phyloP scores from a whole-genome alignment of 257 asterid species.

The Nicotiana benthamiana region DNA sequence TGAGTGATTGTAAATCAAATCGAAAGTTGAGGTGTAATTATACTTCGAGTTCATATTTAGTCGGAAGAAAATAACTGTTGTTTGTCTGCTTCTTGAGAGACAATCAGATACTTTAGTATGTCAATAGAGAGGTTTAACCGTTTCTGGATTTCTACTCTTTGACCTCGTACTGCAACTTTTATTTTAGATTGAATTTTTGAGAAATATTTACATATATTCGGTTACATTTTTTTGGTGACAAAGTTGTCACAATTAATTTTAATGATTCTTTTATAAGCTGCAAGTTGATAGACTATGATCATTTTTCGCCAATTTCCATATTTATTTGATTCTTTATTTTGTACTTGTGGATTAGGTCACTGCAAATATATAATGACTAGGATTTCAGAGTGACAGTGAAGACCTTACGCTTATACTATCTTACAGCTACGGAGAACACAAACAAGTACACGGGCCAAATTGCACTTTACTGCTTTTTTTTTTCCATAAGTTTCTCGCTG shows the following conservation, averaged over 20 bases:
- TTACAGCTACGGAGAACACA: not conserved
- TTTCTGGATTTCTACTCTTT: not conserved
- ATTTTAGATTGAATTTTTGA: not conserved
- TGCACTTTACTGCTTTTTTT: not conserved
- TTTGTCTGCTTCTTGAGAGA: too few relatives aligned
- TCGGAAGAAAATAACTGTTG: not conserved
- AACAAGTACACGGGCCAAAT: not conserved
- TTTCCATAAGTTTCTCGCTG: too few relatives aligned
- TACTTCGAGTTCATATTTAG: not conserved
- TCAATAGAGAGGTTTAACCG: not conserved
- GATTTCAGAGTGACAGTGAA: not conserved
- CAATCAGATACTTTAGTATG: not conserved
- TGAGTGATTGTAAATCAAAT: slow-evolving; percentile 2
- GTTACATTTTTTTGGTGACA: not conserved
- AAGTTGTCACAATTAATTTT: not conserved
- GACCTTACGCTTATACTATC: not conserved
- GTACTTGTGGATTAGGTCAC: not conserved
- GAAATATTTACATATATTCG: not conserved
- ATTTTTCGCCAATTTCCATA: not conserved
- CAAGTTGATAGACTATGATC: not conserved
- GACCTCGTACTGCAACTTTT: not conserved
- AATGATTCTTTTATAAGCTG: not conserved
- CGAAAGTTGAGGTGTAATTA: slow-evolving; percentile 2
- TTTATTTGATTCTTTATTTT: not conserved
- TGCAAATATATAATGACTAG: not conserved